Conservation (phyloP, 2,329 filamentous ascomycete species). For the Sporothrix brasiliensis region DNA sequence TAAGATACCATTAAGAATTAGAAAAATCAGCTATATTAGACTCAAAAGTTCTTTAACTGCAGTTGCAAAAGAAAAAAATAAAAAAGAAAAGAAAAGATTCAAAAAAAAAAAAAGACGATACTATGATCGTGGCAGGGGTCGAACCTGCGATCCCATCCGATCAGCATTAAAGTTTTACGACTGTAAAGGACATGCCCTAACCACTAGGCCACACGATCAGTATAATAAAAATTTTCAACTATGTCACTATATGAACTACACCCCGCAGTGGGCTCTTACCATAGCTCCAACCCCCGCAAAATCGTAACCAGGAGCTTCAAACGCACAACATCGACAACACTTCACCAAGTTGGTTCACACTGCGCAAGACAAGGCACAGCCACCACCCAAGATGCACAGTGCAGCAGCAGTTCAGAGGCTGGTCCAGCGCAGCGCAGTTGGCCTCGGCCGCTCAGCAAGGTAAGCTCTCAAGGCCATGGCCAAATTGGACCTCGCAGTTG, state of each 20-base stretch:
- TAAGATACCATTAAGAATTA: slow-evolving; percentile 5
- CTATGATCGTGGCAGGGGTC: slow-evolving; percentile 39
- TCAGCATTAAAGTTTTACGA: slow-evolving; percentile 25
- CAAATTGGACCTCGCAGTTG: not conserved
- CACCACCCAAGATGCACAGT: slow-evolving; percentile 31
- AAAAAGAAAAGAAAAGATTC: slow-evolving; percentile 20
- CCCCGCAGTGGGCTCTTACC: not conserved
- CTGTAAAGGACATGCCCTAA: slow-evolving; percentile 40
- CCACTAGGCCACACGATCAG: slow-evolving; percentile 39
- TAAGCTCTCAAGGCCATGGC: not conserved
- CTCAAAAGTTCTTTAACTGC: not conserved
- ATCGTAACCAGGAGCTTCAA: not conserved
- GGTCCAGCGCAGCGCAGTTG: slow-evolving; percentile 28
- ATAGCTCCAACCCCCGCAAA: slow-evolving; percentile 14
- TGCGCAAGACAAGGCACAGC: not conserved
- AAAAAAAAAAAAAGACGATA: slow-evolving; percentile 21
- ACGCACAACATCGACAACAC: not conserved
- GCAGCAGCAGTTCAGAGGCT: slow-evolving; percentile 28
- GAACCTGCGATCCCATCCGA: slow-evolving; percentile 41
- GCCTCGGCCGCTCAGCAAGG: slow-evolving; percentile 29
- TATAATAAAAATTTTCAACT: slow-evolving; percentile 19
- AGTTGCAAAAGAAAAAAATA: not conserved
- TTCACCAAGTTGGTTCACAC: not conserved
- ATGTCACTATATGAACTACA: slow-evolving; percentile 19
- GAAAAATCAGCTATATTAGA: too few species aligned